Conservation (phyloP, 176 grass and related monocot species). For the Juncus effusus region DNA sequence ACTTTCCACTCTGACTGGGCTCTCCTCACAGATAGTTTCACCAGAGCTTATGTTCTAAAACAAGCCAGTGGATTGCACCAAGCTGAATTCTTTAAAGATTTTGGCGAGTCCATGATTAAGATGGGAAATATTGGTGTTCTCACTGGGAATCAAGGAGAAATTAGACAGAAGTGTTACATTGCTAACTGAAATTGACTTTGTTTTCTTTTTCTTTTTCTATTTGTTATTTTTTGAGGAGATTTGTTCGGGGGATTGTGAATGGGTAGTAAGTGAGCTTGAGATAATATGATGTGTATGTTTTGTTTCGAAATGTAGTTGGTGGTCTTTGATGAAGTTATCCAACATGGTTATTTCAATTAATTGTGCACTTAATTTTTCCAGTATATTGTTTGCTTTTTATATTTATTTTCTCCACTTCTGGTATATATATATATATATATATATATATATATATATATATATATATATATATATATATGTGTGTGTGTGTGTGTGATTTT, state of each 20-base stretch:
- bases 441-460: too few relatives aligned
- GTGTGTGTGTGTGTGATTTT: too few relatives aligned
- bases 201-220: neutral
- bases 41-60: constrained; percentile 44
- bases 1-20: constrained; percentile 62
- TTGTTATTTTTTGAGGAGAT: constrained; percentile 1
- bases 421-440: neutral
- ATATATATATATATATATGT: too few relatives aligned
- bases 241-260: neutral
- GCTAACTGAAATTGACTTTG: constrained; percentile 9
- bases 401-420: neutral
- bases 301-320: constrained; percentile 6
- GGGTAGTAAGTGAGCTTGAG: neutral
- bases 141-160: constrained; percentile 42
- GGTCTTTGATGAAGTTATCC: neutral
- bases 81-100: constrained; percentile 43
- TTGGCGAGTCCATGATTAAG: constrained; percentile 48
- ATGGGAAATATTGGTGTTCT: constrained; percentile 52
- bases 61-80: constrained; percentile 30
- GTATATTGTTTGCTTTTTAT: neutral
- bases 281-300: neutral
- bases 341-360: neutral
- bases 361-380: neutral
- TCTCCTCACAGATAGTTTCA: constrained; percentile 37
- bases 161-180: constrained; percentile 55